phyloP scores from a whole-genome alignment of 345 rosid genomes.

The Streptanthus diversifolius region DNA sequence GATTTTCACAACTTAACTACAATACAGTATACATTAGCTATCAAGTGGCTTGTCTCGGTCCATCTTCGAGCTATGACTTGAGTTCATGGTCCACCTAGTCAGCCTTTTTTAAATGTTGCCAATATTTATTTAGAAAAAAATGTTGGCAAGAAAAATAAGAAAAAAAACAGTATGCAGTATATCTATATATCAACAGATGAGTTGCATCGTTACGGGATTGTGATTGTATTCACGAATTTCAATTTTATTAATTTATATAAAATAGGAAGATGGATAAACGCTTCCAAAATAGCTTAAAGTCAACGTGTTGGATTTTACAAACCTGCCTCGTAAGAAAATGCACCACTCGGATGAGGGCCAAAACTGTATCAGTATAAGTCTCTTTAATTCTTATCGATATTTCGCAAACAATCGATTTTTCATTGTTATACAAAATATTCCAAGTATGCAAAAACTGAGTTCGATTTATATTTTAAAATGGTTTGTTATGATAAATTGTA shows the following conservation, averaged over 20 bases:
- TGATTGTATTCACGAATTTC: not conserved
- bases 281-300: not conserved
- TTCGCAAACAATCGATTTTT: not conserved
- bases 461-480: not conserved
- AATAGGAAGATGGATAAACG: not conserved
- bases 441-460: not conserved
- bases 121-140: not conserved
- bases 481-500: not conserved
- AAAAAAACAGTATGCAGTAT: not conserved
- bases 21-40: not conserved
- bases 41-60: not conserved
- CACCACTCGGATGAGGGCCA: not conserved
- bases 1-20: not conserved
- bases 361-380: not conserved
- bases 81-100: not conserved
- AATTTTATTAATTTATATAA: not conserved
- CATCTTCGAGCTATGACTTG: not conserved
- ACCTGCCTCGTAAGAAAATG: conserved; percentile 10
- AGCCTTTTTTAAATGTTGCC: not conserved
- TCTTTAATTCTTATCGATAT: not conserved
- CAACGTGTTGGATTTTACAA: conserved; percentile 5
- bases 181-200: not conserved
- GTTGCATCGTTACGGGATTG: not conserved
- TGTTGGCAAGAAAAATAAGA: not conserved
- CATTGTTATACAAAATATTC: not conserved